Percentiles rank a stretch among this genome's conserved stretches.
These are phyloP conservation scores for Cadophora luteo-olivacea DNA, from an alignment of 2,329 filamentous ascomycete genomes.

Conservation along the genomic window DNA sequence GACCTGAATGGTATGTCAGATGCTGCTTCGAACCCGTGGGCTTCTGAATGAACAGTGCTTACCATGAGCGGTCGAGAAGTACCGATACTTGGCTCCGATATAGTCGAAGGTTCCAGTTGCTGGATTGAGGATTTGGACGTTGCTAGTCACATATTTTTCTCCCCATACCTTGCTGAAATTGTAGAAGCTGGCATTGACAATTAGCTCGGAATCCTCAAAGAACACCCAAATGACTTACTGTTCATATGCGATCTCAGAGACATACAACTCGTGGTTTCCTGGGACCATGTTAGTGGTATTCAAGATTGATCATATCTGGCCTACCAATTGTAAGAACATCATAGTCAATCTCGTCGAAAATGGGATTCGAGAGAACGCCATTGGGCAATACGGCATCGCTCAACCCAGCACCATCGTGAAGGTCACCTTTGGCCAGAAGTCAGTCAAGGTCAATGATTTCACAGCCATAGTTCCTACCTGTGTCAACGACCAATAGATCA, in stretches of 20 bases:
- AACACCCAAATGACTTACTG: constrained; percentile 23
- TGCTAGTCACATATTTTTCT: constrained; percentile 84
- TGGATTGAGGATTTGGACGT: constrained; percentile 83
- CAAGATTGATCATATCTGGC: background rate
- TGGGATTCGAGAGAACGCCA: constrained; percentile 84
- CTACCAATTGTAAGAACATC: constrained; percentile 77
- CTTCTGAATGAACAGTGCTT: constrained; percentile 44
- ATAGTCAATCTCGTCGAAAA: constrained; percentile 80
- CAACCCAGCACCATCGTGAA: constrained; percentile 89
- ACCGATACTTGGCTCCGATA: constrained; percentile 80
- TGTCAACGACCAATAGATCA: constrained; percentile 87
- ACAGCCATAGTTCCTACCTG: constrained; percentile 57
- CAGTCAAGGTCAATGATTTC: background rate
- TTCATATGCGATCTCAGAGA: constrained; percentile 62
- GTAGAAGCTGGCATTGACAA: constrained; percentile 44
- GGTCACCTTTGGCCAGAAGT: constrained; percentile 55
- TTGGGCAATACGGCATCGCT: constrained; percentile 91
- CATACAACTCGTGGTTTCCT: constrained; percentile 92
- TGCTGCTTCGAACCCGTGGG: background rate
- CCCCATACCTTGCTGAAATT: constrained; percentile 81
- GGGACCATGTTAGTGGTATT: background rate
- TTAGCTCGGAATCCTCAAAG: background rate
- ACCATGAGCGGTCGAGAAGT: constrained; percentile 87
- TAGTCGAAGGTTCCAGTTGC: constrained; percentile 73
- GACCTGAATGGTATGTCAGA: constrained; percentile 22